Evolutionary conservation across 805 yeast genomes (phyloP).

Genomic region (Novakomyces olei): DNA sequence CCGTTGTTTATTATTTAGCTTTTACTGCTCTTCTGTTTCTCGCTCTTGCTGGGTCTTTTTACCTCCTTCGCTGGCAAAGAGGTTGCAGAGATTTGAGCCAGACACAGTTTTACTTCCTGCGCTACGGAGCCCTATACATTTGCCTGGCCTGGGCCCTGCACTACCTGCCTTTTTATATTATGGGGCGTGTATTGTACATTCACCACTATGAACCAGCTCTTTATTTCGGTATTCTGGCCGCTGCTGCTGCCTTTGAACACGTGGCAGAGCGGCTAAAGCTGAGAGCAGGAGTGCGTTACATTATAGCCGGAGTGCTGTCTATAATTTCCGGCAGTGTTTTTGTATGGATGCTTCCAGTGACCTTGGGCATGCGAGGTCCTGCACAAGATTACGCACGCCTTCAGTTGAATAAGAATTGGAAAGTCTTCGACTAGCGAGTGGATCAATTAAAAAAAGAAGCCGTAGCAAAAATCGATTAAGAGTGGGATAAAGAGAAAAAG

Average conservation of each 20-base stretch:
- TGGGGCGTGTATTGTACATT: constrained; percentile 93
- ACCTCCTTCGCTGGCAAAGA: constrained; percentile 45
- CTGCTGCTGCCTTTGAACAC: constrained; percentile 42
- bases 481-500: too few species aligned
- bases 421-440: constrained; percentile 15
- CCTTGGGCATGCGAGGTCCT: constrained; percentile 60
- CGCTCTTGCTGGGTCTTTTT: constrained; percentile 17
- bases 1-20: constrained; percentile 41
- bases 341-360: constrained; percentile 38
- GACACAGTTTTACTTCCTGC: constrained; percentile 20
- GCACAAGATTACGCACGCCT: constrained; percentile 27
- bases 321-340: constrained; percentile 34
- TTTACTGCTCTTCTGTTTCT: constrained; percentile 27
- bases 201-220: constrained; percentile 93
- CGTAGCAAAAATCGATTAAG: too few species aligned
- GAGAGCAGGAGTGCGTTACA: constrained; percentile 6
- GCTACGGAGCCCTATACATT: constrained; percentile 58
- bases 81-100: constrained; percentile 29
- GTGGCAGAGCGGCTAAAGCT: constrained; percentile 22
- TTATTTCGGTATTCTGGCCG: constrained; percentile 53
- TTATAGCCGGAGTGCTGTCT: constrained; percentile 19
- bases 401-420: constrained; percentile 37
- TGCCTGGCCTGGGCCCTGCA: constrained; percentile 81
- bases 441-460: too few species aligned
- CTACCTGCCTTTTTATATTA: constrained; percentile 65